Evolutionary conservation across 2,329 filamentous ascomycete genomes (phyloP).

Genomic region (Blastomyces silverae): DNA sequence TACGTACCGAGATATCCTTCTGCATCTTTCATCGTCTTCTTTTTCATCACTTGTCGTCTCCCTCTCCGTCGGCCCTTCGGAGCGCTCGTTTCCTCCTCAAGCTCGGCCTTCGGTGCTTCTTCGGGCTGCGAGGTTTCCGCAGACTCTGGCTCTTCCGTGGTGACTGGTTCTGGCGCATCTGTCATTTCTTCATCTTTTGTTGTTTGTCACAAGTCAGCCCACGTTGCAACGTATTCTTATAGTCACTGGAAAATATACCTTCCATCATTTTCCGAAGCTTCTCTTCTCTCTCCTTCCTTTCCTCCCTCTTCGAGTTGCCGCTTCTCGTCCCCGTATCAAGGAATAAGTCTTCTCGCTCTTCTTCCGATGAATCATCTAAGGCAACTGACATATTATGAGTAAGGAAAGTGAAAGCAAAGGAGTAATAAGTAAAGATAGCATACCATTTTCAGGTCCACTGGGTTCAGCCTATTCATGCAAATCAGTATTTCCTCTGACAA

Average conservation of each 20-base stretch:
- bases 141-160: conserved; percentile 27
- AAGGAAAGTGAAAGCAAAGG: neutral
- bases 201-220: neutral
- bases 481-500: conserved; percentile 20
- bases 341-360: conserved; percentile 50
- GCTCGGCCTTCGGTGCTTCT: conserved; percentile 40
- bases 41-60: conserved; percentile 74
- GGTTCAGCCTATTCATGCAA: conserved; percentile 27
- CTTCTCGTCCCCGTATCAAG: conserved; percentile 34
- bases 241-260: conserved; percentile 44
- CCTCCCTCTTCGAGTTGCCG: conserved; percentile 39
- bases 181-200: conserved; percentile 52
- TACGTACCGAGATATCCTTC: conserved; percentile 78
- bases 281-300: conserved; percentile 58
- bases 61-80: conserved; percentile 65
- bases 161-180: conserved; percentile 43
- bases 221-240: conserved; percentile 25
- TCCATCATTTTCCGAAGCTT: conserved; percentile 71
- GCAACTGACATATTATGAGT: conserved; percentile 27
- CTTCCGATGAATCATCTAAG: conserved; percentile 50
- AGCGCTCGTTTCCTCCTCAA: conserved; percentile 43
- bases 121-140: conserved; percentile 17
- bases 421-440: conserved; percentile 18
- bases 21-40: conserved; percentile 78
- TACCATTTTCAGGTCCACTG: conserved; percentile 46